Base-by-base conservation (phyloP, 345 rosid genomes). In the Anacardium occidentale region DNA sequence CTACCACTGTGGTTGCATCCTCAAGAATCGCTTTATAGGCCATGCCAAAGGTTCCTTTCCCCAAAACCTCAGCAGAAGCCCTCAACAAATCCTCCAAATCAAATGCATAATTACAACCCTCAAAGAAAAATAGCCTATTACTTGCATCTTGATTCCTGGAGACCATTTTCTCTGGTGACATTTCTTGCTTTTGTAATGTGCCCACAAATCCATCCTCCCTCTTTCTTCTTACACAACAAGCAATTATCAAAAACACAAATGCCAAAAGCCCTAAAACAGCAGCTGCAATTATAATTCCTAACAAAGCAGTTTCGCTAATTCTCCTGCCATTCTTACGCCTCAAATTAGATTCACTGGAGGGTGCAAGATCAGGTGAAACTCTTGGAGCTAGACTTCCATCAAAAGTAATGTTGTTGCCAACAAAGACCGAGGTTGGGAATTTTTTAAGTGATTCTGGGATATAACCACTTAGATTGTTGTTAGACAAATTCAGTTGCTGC, bases 61-160 rank as follows among this genome's bases (percentile, higher is more conserved):
- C 99, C 70, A 95, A 79, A n/a, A 95, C 97, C 78, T 95, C 99
- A 17, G 98, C 98, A 14, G 98, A 95, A 66, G 99, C 99, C 76
- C 98, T 89, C 84, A 95, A 79, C 7, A 95, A 81, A 87, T 95
- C 99, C 81, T 95, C 99, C 79, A 95, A 85, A 86, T 95, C 97
- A 56, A 95, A 92, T 24, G 97, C 84, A 75, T 92, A 92, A 45
- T 77, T 88, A 29, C 96, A 89, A n/a, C 98, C 97, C 80, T 92
- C 96, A 13, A 95, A 95, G 92, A 95, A 95, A 45, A 83, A 93
- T 80, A 95, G 68, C 74, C 86, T 84, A 68, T 92, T 92, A 76
- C 84, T 92, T 7, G 80, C 96, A 66, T 92, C 99, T 72, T 90
- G 89, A 72, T 83, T 91, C 80, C 96, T 79, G 2, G 94, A 87